phyloP scores from a whole-genome alignment of 345 rosid genomes.

The Euphorbia tirucalli region DNA sequence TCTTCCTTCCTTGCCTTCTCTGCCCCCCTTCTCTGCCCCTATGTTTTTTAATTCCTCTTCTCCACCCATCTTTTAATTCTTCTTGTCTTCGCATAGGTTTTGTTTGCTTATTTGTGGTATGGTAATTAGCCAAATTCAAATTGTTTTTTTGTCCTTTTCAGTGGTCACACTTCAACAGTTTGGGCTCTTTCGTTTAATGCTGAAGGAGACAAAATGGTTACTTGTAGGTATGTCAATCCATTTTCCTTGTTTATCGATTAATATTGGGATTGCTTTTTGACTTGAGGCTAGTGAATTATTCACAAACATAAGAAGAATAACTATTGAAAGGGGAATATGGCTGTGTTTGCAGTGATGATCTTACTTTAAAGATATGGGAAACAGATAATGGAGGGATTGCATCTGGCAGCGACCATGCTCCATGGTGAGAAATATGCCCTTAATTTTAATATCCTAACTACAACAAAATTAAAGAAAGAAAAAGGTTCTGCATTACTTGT shows the following conservation, averaged over 20 bases:
- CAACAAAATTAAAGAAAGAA: too few relatives aligned
- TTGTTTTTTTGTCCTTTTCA: slow-evolving; percentile 29
- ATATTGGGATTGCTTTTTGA: slow-evolving; percentile 3
- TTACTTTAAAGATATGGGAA: slow-evolving; percentile 84
- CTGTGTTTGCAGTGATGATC: slow-evolving; percentile 80
- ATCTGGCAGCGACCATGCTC: slow-evolving; percentile 64
- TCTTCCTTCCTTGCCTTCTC: too few relatives aligned
- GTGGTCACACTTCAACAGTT: slow-evolving; percentile 90
- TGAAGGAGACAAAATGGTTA: slow-evolving; percentile 84
- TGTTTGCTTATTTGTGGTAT: slow-evolving; percentile 6
- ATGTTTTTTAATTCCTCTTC: neutral
- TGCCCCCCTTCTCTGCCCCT: neutral
- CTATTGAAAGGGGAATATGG: slow-evolving; percentile 8
- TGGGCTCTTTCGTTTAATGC: slow-evolving; percentile 84
- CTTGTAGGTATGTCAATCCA: slow-evolving; percentile 63
- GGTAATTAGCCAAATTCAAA: slow-evolving; percentile 1
- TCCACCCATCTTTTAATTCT: neutral
- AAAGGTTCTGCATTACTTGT: too few relatives aligned
- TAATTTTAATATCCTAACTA: neutral
- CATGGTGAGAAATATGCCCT: slow-evolving; percentile 61
- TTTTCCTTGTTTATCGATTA: slow-evolving; percentile 7
- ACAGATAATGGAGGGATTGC: slow-evolving; percentile 50
- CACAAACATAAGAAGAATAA: neutral
- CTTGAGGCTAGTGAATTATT: neutral
- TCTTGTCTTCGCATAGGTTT: neutral